Percentiles rank a stretch among this genome's conserved stretches.
These are phyloP conservation scores for Suhomyces canberraensis DNA, from an alignment of 805 yeast species.

Conservation along the genomic window DNA sequence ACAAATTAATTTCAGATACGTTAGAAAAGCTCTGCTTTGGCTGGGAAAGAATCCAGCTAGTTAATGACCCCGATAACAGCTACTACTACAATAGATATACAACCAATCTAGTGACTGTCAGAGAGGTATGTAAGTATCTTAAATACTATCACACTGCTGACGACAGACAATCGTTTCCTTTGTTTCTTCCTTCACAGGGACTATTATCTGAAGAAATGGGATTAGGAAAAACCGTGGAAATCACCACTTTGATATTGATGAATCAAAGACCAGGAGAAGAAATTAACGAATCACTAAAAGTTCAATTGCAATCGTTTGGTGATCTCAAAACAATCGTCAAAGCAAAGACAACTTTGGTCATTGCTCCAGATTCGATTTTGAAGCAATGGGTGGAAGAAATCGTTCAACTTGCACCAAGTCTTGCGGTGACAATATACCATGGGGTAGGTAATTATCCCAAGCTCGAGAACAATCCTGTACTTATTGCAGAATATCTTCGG, in stretches of 20 bases:
- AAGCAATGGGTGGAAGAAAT: constrained; percentile 87
- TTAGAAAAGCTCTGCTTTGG: constrained; percentile 51
- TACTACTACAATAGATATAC: constrained; percentile 52
- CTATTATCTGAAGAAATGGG: constrained; percentile 96
- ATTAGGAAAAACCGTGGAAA: constrained; percentile 89
- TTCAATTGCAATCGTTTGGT: constrained; percentile 33
- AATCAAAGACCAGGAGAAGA: constrained; percentile 51
- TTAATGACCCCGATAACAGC: neutral
- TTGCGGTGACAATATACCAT: constrained; percentile 60
- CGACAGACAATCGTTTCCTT: constrained; percentile 19
- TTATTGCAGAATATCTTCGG: constrained; percentile 53
- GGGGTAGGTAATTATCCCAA: constrained; percentile 43
- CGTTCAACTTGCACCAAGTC: constrained; percentile 49
- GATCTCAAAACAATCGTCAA: constrained; percentile 44
- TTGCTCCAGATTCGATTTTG: constrained; percentile 81
- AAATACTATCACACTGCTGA: constrained; percentile 21
- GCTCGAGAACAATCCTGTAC: constrained; percentile 28
- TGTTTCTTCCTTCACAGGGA: constrained; percentile 52
- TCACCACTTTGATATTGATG: constrained; percentile 59
- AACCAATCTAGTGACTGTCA: constrained; percentile 35
- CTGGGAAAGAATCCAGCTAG: constrained; percentile 34
- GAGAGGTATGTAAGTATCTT: constrained; percentile 13
- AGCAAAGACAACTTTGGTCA: constrained; percentile 71
- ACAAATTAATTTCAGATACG: constrained; percentile 10
- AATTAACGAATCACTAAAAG: constrained; percentile 26